A percentile compares a stretch with the other conserved stretches of the same genome.
These are phyloP conservation scores for Neckera pumila DNA, from an alignment of 225 moss, liverwort and hornwort species.

Conservation along the genomic window DNA sequence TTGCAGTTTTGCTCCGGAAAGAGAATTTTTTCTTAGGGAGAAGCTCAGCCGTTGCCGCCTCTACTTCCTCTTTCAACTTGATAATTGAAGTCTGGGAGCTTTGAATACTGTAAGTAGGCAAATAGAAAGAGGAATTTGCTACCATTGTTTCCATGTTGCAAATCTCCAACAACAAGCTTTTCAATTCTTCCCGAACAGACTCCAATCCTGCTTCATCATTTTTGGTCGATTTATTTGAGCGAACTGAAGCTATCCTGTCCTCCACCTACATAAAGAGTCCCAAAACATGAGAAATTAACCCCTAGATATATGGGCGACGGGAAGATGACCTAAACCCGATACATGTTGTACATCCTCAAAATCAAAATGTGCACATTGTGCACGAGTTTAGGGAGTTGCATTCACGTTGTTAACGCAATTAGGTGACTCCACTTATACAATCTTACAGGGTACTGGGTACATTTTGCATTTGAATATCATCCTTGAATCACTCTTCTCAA, in stretches of 20 bases:
- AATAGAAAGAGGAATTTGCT: constrained; percentile 67
- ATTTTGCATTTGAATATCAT: background rate
- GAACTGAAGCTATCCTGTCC: constrained; percentile 38
- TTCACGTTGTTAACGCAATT: background rate
- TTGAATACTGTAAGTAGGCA: constrained; percentile 72
- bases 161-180: constrained; percentile 50
- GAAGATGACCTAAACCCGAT: background rate
- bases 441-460: background rate
- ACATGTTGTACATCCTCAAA: background rate
- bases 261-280: constrained; percentile 19
- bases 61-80: constrained; percentile 71
- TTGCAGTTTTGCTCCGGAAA: constrained; percentile 48
- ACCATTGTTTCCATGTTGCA: constrained; percentile 54
- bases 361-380: background rate
- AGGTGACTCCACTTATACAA: background rate
- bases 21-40: constrained; percentile 85
- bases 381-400: background rate
- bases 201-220: constrained; percentile 29
- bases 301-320: background rate
- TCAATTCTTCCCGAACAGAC: constrained; percentile 56
- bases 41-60: constrained; percentile 47
- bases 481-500: background rate
- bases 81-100: constrained; percentile 55
- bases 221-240: constrained; percentile 7
- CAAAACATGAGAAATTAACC: background rate